Base-by-base conservation (phyloP, 2,329 filamentous ascomycete species). In the Coniella vitis region DNA sequence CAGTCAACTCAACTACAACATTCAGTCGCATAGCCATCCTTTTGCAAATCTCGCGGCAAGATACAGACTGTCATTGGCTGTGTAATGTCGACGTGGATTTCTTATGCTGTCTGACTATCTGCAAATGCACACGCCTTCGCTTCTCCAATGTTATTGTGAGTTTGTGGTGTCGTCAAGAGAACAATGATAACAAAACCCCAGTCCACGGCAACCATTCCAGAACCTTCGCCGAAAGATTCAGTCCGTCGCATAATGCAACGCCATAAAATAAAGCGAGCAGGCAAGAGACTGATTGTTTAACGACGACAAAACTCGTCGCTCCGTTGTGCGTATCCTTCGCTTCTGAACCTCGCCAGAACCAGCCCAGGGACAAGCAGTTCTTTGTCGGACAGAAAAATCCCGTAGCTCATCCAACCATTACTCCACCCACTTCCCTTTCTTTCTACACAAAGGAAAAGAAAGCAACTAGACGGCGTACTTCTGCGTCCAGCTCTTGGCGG, bases 401-500 rank as follows among this genome's bases (percentile, higher is more conserved):
- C 32, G 17, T 42, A 29, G 25, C 25, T 17, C 40, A 42, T 48
- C 25, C 40, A 42, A 34, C 29, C 40, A 42, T 46, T 20, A 22
- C 40, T 21, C 37, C 36, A 34, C 25, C n/a, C 36, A 29, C 37
- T 44, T 14, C 35, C 45, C 31, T 25, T 32, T 36, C 32, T 14
- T 32, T 35, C 32, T 14, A 20, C 7, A 10, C 7, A 10, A 5
- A 37, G 39, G 31, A 4, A 13, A 12, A 9, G 14, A 19, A 20
- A 36, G 38, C 32, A 61, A 21, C 20, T 78, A 97, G 71, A 97
- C 93, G 66, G 93, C 93, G 69, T 97, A 97, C 80, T 98, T 98
- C 70, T 91, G 83, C 63, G 93, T 98, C 93, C 93, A 98, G 75
- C 98, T 93, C 61, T 91, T 80, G 54, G 93, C 93, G 51, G 90